phyloP scores from a whole-genome alignment of 345 rosid species.

The Ailanthus altissimus region DNA sequence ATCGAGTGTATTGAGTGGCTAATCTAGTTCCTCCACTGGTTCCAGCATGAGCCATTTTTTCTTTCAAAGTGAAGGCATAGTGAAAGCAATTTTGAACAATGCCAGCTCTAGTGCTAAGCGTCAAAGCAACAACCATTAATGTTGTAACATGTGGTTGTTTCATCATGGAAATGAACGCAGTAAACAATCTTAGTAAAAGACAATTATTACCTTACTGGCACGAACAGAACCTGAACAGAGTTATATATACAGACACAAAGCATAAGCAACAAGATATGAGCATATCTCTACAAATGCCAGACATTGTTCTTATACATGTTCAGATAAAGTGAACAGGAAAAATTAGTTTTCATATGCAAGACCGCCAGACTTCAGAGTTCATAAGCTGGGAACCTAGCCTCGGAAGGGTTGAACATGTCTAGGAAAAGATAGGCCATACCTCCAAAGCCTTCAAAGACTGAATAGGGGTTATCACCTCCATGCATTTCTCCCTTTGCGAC shows the following conservation, averaged over 20 bases:
- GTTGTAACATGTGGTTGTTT: no score
- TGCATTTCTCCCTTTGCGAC: slow-evolving; percentile 63
- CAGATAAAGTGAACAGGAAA: neutral
- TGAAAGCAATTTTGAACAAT: no score
- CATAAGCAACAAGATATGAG: neutral
- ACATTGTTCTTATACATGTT: neutral
- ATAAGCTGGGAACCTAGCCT: slow-evolving; percentile 63
- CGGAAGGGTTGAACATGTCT: slow-evolving; percentile 54
- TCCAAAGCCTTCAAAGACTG: slow-evolving; percentile 68
- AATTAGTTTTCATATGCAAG: neutral
- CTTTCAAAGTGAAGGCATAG: no score
- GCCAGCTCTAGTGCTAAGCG: no score
- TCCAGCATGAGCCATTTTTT: no score
- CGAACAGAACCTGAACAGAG: neutral
- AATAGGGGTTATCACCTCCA: slow-evolving; percentile 61
- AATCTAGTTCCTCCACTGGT: no score
- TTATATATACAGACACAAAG: neutral
- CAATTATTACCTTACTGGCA: neutral
- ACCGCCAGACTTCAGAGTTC: slow-evolving; percentile 34
- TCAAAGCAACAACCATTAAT: no score
- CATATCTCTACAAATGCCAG: neutral
- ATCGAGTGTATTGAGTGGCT: no score
- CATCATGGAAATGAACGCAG: no score
- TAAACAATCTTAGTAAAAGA: no score
- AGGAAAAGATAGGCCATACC: slow-evolving; percentile 65